phyloP scores from a whole-genome alignment of 768 basidiomycete genomes.

The Mycena metata region DNA sequence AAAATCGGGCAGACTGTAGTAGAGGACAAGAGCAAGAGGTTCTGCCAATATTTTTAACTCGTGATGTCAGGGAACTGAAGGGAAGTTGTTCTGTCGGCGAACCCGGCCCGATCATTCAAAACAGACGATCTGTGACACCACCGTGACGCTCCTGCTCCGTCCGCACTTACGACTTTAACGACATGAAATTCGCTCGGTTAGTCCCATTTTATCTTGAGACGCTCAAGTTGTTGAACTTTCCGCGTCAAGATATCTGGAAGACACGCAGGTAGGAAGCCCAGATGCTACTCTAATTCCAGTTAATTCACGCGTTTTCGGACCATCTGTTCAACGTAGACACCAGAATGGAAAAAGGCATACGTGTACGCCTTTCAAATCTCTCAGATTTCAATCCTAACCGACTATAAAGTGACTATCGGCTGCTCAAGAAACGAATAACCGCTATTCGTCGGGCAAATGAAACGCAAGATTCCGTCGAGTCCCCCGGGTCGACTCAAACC shows the following conservation, averaged over 20 bases:
- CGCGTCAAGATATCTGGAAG: slow-evolving; percentile 71
- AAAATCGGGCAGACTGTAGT: too few species aligned
- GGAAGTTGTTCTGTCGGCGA: too few species aligned
- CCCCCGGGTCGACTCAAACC: slow-evolving; percentile 38
- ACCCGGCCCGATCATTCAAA: too few species aligned
- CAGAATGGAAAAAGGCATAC: slow-evolving; percentile 82
- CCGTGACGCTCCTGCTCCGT: not conserved
- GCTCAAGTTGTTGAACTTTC: not conserved
- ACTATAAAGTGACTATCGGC: slow-evolving; percentile 72
- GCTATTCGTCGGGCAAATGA: slow-evolving; percentile 60
- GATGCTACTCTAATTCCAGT: not conserved
- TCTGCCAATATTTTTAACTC: too few species aligned
- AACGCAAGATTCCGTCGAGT: slow-evolving; percentile 44
- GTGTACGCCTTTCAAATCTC: slow-evolving; percentile 57
- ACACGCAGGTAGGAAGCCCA: slow-evolving; percentile 66
- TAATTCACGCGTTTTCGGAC: not conserved
- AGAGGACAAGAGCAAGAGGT: too few species aligned
- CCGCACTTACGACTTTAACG: not conserved
- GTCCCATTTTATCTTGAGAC: slow-evolving; percentile 32
- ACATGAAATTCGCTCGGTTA: slow-evolving; percentile 75
- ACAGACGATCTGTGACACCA: slow-evolving; percentile 18
- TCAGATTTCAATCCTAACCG: slow-evolving; percentile 7
- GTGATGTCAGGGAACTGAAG: too few species aligned
- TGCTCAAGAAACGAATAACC: slow-evolving; percentile 75
- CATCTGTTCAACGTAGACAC: slow-evolving; percentile 58